Conservation (phyloP, 2,329 filamentous ascomycete species). For the Basipetospora chlamydospora region DNA sequence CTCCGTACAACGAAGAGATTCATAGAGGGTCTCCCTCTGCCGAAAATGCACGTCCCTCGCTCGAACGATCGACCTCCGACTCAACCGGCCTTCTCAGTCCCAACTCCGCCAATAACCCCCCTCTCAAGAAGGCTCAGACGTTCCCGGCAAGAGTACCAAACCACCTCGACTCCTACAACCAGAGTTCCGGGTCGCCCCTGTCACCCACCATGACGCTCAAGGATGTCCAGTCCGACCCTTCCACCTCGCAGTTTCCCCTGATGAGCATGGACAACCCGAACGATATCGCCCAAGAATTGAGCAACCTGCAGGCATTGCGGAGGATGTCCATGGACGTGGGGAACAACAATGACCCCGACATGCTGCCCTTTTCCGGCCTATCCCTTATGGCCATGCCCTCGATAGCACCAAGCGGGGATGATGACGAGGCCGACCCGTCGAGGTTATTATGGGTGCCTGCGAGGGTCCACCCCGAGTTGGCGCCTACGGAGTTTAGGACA, state of each 20-base stretch:
- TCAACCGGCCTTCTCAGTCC: constrained; percentile 14
- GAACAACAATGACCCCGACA: constrained; percentile 57
- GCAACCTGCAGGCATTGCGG: constrained; percentile 78
- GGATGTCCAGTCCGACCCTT: constrained; percentile 46
- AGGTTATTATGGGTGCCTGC: constrained; percentile 93
- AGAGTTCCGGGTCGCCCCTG: constrained; percentile 18
- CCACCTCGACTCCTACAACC: constrained; percentile 26
- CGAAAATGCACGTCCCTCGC: constrained; percentile 23
- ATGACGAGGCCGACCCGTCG: constrained; percentile 78
- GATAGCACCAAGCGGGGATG: constrained; percentile 54
- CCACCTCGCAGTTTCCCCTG: constrained; percentile 55
- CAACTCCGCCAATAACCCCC: constrained; percentile 17
- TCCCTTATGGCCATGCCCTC: constrained; percentile 56
- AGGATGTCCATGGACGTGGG: constrained; percentile 90
- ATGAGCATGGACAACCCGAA: constrained; percentile 83
- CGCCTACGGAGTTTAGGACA: constrained; percentile 90
- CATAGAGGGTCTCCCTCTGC: constrained; percentile 13
- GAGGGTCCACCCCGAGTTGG: constrained; percentile 82
- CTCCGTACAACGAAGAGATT: constrained; percentile 9
- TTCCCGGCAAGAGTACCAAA: constrained; percentile 22
- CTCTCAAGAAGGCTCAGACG: constrained; percentile 28
- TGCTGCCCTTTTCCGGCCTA: constrained; percentile 55
- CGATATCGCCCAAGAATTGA: constrained; percentile 81
- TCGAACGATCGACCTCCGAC: constrained; percentile 32
- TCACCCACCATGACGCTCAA: constrained; percentile 39